phyloP scores from a whole-genome alignment of 2,329 filamentous ascomycete genomes.

The Herpotrichia juniperi region DNA sequence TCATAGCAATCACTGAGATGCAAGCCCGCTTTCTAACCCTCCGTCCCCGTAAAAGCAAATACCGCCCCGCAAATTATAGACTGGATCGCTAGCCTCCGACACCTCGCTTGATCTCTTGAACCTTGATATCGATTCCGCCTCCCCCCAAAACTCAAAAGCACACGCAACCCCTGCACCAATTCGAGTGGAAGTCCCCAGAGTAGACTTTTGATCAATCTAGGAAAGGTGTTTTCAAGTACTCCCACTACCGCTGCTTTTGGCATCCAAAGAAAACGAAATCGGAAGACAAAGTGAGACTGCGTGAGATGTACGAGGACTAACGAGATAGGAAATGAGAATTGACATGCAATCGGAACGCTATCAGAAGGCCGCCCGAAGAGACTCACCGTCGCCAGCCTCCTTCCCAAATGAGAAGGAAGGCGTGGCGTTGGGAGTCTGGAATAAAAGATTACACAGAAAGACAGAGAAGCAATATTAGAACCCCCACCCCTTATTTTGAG shows the following conservation, averaged over 20 bases:
- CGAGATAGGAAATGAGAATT: conserved; percentile 1
- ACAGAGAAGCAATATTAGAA: conserved; percentile 2
- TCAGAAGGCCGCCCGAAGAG: conserved; percentile 14
- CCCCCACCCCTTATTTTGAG: not conserved
- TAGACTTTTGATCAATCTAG: not conserved
- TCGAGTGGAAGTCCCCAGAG: not conserved
- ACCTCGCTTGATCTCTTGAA: not conserved
- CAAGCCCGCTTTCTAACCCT: conserved; percentile 1
- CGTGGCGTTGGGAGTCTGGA: not conserved
- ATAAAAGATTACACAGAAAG: conserved; percentile 14
- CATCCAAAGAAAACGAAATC: not conserved
- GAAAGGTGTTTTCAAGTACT: not conserved
- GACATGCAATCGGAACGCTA: conserved; percentile 12
- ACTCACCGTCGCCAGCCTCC: conserved; percentile 2
- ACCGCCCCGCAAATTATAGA: not conserved
- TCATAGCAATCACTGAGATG: not conserved
- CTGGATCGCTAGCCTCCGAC: not conserved
- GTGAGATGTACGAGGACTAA: conserved; percentile 1
- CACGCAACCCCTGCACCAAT: not conserved
- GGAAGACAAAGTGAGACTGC: not conserved
- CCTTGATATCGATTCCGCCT: not conserved
- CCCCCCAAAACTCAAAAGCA: not conserved
- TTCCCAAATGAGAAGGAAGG: not conserved
- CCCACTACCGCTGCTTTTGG: conserved; percentile 4
- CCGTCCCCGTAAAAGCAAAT: not conserved